These are phyloP conservation scores for Cladosporium oxysporum DNA, from an alignment of 2,329 filamentous ascomycete species.

Conservation along the genomic window DNA sequence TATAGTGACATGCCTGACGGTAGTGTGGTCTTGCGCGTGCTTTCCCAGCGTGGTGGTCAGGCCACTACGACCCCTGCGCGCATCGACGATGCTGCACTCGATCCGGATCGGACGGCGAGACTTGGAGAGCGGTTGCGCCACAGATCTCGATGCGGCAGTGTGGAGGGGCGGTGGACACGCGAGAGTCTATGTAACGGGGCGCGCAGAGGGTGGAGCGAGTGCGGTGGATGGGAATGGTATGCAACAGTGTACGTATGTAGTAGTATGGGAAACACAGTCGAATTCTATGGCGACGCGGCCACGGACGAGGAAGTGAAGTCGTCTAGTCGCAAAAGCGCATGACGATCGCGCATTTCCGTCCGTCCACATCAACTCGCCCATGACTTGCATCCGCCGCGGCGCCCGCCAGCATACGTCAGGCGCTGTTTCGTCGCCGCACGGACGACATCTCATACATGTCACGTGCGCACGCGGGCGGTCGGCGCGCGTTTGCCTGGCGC, in stretches of 20 bases:
- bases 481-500: conserved; percentile 4
- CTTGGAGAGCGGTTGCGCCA: conserved; percentile 5
- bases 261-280: neutral
- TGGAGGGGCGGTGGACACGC: neutral
- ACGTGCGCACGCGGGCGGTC: neutral
- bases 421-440: neutral
- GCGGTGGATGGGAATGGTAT: neutral
- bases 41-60: conserved; percentile 12
- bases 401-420: neutral
- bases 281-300: neutral
- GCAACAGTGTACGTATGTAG: neutral
- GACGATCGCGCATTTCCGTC: conserved; percentile 11
- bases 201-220: neutral
- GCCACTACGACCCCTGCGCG: conserved; percentile 10
- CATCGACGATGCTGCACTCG: conserved; percentile 18
- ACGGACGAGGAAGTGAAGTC: neutral
- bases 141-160: neutral
- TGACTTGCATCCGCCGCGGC: neutral
- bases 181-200: neutral
- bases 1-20: conserved; percentile 16
- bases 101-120: conserved; percentile 5
- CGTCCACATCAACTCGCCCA: neutral
- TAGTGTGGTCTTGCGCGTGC: conserved; percentile 5
- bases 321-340: conserved; percentile 1
- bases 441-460: neutral